Evolutionary conservation across 257 asterid species (phyloP).

Genomic region (Linderniella brevidens): DNA sequence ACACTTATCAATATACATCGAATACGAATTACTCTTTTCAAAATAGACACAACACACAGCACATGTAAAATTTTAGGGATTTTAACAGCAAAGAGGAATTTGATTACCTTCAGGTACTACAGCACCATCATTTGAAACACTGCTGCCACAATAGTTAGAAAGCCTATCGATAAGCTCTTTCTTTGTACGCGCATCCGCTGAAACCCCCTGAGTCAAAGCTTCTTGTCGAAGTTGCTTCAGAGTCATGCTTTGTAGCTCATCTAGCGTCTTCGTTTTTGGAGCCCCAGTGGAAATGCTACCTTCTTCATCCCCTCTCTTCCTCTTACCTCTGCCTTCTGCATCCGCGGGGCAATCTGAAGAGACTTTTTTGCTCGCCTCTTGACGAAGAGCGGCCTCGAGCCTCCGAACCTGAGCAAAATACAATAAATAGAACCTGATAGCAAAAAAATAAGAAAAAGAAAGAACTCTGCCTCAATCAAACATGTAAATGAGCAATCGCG

Average conservation of each 20-base stretch:
- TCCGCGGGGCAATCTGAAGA: constrained; percentile 13
- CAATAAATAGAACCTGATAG: neutral
- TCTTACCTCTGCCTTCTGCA: constrained; percentile 20
- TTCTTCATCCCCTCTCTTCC: constrained; percentile 25
- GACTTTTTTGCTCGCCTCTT: constrained; percentile 25
- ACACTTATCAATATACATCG: neutral
- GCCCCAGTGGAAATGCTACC: constrained; percentile 22
- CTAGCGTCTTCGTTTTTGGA: constrained; percentile 27
- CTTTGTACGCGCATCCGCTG: constrained; percentile 43
- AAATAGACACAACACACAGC: neutral
- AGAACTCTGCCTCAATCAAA: neutral
- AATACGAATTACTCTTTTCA: neutral
- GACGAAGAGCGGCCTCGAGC: constrained; percentile 32
- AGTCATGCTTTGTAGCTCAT: constrained; percentile 37
- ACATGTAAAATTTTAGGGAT: neutral
- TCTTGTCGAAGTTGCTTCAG: constrained; percentile 59
- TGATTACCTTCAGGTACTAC: constrained; percentile 18
- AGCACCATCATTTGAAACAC: constrained; percentile 9
- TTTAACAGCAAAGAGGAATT: neutral
- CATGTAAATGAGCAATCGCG: neutral
- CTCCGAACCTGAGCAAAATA: constrained; percentile 45
- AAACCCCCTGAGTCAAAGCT: constrained; percentile 42
- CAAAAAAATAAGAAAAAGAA: neutral
- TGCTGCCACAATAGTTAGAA: constrained; percentile 15
- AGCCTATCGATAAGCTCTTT: constrained; percentile 64